These are phyloP conservation scores for Staphylotrichum tortipilum DNA, from an alignment of 495 filamentous ascomycete genomes.

Conservation along the genomic window DNA sequence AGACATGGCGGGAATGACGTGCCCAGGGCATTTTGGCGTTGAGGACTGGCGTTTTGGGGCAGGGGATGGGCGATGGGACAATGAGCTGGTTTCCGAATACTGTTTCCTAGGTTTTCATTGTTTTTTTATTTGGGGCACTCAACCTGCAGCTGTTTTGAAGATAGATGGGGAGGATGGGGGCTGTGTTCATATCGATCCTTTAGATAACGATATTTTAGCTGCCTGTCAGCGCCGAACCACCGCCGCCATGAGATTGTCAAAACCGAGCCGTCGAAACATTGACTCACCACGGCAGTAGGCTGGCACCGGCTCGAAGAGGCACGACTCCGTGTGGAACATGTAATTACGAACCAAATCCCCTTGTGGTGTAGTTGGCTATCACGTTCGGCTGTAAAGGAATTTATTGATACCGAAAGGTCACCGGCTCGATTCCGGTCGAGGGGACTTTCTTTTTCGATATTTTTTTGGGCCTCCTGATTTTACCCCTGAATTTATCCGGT, in stretches of 20 bases:
- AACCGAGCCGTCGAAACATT: too few species aligned
- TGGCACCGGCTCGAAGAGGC: neutral
- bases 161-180: neutral
- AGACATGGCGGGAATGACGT: neutral
- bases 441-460: constrained; percentile 6
- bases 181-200: neutral
- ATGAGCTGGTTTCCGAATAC: neutral
- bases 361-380: constrained; percentile 21
- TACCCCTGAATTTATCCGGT: neutral
- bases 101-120: neutral
- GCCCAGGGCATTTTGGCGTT: neutral
- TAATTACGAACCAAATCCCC: constrained; percentile 1
- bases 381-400: constrained; percentile 17
- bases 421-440: constrained; percentile 17
- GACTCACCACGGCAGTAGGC: neutral
- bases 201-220: neutral
- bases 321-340: neutral
- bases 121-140: neutral
- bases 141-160: neutral
- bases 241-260: too few species aligned
- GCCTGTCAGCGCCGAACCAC: neutral
- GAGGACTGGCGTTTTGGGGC: constrained; percentile 2
- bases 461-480: too few species aligned
- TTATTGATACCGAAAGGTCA: constrained; percentile 18
- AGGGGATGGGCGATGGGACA: neutral